Evolutionary conservation across 1,284 basidiomycete genomes (phyloP).

Genomic region (Heterobasidion parviporum): DNA sequence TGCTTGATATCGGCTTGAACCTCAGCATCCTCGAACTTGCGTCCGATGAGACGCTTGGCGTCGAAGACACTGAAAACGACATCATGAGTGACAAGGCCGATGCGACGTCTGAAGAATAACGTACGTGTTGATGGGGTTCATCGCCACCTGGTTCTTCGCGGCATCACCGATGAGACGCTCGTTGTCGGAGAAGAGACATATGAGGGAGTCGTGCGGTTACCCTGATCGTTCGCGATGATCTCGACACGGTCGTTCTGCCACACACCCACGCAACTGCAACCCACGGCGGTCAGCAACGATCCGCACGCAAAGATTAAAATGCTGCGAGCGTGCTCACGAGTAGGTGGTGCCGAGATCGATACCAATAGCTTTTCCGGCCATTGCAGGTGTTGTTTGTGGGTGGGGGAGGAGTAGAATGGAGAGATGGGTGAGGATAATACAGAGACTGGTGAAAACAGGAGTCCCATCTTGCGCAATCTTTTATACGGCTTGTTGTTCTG

Average conservation of each 20-base stretch:
- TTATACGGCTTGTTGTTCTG: conserved; percentile 26
- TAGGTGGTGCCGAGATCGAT: conserved; percentile 88
- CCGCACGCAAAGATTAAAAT: conserved; percentile 4
- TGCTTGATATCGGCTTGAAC: conserved; percentile 95
- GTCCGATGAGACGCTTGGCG: conserved; percentile 86
- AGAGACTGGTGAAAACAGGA: conserved; percentile 9
- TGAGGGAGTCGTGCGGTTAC: conserved; percentile 93
- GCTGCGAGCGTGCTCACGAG: conserved; percentile 47
- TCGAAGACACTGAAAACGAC: conserved; percentile 60
- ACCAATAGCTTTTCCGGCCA: conserved; percentile 83
- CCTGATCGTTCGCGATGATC: conserved; percentile 97
- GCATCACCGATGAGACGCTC: conserved; percentile 96
- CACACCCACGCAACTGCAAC: conserved; percentile 75
- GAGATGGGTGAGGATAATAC: conserved; percentile 11
- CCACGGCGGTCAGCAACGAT: neutral
- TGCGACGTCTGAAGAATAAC: conserved; percentile 10
- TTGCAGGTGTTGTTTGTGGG: conserved; percentile 11
- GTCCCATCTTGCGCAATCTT: conserved; percentile 14
- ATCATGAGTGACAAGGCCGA: conserved; percentile 1
- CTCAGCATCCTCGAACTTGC: conserved; percentile 79
- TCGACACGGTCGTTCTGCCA: conserved; percentile 99
- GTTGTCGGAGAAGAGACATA: conserved; percentile 91
- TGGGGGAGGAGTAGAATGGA: conserved; percentile 8
- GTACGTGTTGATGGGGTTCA: conserved; percentile 76
- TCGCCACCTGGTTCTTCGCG: conserved; percentile 91